Percentiles rank a stretch among this genome's conserved stretches.
Conservation (phyloP, 2,329 filamentous ascomycete genomes). For the Talaromyces sp. region DNA sequence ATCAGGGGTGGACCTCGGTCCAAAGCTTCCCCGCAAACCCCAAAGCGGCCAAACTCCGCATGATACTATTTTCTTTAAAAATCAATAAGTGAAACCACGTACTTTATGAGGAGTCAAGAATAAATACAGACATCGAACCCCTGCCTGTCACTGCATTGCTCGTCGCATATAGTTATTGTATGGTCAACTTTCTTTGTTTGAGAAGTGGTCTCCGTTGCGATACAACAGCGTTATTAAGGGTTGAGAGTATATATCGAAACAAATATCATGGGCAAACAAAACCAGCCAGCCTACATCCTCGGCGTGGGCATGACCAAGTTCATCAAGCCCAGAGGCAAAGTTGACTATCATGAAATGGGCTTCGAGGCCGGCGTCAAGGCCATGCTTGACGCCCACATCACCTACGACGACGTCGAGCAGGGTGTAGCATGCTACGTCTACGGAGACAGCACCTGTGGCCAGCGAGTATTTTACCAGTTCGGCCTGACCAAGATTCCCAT, state of each 20-base stretch:
- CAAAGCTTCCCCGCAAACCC: constrained; percentile 11
- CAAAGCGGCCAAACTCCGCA: background rate
- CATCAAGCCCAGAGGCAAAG: constrained; percentile 91
- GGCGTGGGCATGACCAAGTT: constrained; percentile 99
- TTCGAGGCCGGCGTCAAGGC: constrained; percentile 90
- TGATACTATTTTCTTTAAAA: background rate
- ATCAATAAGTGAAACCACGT: background rate
- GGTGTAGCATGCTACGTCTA: constrained; percentile 98
- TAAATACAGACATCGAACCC: background rate
- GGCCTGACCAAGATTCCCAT: constrained; percentile 95
- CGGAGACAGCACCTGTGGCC: constrained; percentile 88
- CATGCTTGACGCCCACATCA: constrained; percentile 71
- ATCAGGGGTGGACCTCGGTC: constrained; percentile 5
- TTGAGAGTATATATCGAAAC: background rate
- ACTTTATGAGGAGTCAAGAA: background rate
- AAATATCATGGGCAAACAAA: constrained; percentile 45
- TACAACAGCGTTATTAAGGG: background rate
- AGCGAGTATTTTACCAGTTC: constrained; percentile 98
- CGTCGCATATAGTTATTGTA: background rate
- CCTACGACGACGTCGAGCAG: constrained; percentile 92
- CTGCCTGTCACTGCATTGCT: background rate
- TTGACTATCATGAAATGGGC: constrained; percentile 90
- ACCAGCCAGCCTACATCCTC: constrained; percentile 70
- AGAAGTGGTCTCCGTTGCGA: background rate
- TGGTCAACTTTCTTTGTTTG: too few relatives aligned